Conservation (phyloP, 228 moss, liverwort and hornwort genomes). For the Sphagnum fallax region DNA sequence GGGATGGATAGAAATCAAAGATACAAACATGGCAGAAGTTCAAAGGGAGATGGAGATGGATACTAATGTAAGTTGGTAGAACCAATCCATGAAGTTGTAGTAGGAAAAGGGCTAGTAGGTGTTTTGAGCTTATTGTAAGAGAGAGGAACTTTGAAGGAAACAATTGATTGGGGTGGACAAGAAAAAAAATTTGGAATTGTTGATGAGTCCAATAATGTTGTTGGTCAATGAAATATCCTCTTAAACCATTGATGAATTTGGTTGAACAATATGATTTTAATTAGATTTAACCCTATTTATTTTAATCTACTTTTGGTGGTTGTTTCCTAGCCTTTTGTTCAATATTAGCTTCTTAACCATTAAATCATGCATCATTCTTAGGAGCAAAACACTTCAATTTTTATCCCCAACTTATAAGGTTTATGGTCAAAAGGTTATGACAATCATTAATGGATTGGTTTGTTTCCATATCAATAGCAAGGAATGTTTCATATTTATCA, state of each 20-base stretch:
- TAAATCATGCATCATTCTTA: too few species aligned
- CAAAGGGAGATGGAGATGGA: conserved; percentile 50
- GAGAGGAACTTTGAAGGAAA: conserved; percentile 92
- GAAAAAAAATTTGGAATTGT: conserved; percentile 97
- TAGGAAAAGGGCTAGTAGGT: conserved; percentile 89
- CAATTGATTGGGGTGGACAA: conserved; percentile 99
- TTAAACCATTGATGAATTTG: conserved; percentile 93
- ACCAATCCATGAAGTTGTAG: conserved; percentile 67
- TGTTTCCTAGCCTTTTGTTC: neutral
- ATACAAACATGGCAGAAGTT: conserved; percentile 47
- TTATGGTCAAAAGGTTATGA: too few species aligned
- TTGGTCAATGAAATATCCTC: conserved; percentile 90
- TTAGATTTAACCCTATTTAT: neutral
- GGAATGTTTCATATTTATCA: too few species aligned
- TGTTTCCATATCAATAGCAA: too few species aligned
- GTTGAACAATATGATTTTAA: conserved; percentile 66
- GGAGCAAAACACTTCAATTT: too few species aligned
- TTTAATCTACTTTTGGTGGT: neutral
- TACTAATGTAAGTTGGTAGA: conserved; percentile 40
- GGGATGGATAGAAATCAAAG: conserved; percentile 91
- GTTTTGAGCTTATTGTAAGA: conserved; percentile 81
- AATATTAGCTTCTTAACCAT: too few species aligned
- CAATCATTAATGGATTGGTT: too few species aligned
- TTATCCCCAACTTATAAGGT: too few species aligned
- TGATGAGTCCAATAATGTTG: conserved; percentile 91